phyloP scores from a whole-genome alignment of 805 yeast species.

The Lachancea meyersii region DNA sequence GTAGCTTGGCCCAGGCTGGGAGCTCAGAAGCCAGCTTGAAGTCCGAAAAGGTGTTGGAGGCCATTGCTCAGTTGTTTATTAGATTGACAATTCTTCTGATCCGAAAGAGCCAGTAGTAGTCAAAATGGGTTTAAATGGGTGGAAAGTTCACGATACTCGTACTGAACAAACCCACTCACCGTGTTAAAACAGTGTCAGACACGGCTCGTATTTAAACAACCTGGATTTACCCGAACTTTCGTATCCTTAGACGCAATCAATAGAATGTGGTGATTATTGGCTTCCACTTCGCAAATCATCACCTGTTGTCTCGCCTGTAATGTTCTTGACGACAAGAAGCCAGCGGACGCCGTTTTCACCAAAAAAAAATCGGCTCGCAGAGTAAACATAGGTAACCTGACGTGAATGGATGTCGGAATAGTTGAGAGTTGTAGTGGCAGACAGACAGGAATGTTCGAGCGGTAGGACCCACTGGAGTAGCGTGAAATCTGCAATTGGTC shows the following conservation, averaged over 20 bases:
- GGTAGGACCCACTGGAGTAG: neutral
- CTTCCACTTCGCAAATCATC: slow-evolving; percentile 7
- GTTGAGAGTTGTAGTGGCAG: neutral
- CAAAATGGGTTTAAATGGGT: neutral
- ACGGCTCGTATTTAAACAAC: neutral
- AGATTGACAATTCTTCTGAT: neutral
- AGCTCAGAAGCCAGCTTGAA: slow-evolving; percentile 64
- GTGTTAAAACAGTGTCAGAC: too few relatives aligned
- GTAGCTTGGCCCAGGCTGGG: slow-evolving; percentile 79
- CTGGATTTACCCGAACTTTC: slow-evolving; percentile 1
- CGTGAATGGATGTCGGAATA: neutral
- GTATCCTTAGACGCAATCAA: neutral
- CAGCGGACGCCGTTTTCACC: neutral
- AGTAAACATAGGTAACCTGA: neutral
- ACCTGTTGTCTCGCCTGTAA: slow-evolving; percentile 6
- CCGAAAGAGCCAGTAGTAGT: too few relatives aligned
- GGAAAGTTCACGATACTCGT: neutral
- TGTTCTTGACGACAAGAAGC: slow-evolving; percentile 4
- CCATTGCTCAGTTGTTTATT: slow-evolving; percentile 1
- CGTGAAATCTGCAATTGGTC: too few relatives aligned
- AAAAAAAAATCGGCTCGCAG: too few relatives aligned
- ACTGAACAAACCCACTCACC: neutral
- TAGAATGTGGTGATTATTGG: neutral
- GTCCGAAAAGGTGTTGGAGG: slow-evolving; percentile 34
- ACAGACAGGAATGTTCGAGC: neutral